phyloP scores from a whole-genome alignment of 805 yeast genomes.

The Candida parachauliodes region DNA sequence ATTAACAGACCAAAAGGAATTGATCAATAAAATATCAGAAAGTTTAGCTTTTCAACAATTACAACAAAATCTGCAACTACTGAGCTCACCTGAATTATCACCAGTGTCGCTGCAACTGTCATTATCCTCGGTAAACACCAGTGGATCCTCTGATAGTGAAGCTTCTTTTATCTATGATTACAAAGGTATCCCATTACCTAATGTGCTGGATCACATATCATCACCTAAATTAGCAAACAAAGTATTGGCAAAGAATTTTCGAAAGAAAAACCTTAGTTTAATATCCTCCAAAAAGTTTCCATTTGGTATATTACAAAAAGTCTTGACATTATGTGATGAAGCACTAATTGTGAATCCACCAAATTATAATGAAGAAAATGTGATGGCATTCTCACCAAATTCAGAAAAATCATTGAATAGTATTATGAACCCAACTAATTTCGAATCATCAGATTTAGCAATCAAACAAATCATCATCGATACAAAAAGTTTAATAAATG shows the following conservation, averaged over 20 bases:
- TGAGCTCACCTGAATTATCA: slow-evolving; percentile 1
- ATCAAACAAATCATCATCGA: slow-evolving; percentile 61
- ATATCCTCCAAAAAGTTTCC: slow-evolving; percentile 53
- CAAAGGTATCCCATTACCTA: slow-evolving; percentile 54
- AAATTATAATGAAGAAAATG: slow-evolving; percentile 26
- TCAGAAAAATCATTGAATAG: slow-evolving; percentile 54
- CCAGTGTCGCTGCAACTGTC: slow-evolving; percentile 14
- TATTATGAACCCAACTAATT: slow-evolving; percentile 37
- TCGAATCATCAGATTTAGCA: slow-evolving; percentile 59
- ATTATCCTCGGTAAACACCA: slow-evolving; percentile 13
- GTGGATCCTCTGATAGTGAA: slow-evolving; percentile 13
- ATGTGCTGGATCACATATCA: slow-evolving; percentile 2
- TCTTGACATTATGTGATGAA: slow-evolving; percentile 67
- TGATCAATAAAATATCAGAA: slow-evolving; percentile 44
- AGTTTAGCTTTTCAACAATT: slow-evolving; percentile 24
- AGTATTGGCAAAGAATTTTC: slow-evolving; percentile 12
- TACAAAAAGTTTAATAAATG: slow-evolving; percentile 55
- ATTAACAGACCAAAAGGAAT: slow-evolving; percentile 63
- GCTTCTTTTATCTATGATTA: slow-evolving; percentile 39
- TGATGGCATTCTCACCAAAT: slow-evolving; percentile 50
- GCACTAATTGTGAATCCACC: slow-evolving; percentile 68
- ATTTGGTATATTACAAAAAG: slow-evolving; percentile 52
- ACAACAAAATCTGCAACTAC: slow-evolving; percentile 8
- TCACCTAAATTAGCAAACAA: slow-evolving; percentile 19
- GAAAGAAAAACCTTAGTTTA: slow-evolving; percentile 18